Conservation (phyloP, 805 yeast genomes). For the Lachancea cidri region DNA sequence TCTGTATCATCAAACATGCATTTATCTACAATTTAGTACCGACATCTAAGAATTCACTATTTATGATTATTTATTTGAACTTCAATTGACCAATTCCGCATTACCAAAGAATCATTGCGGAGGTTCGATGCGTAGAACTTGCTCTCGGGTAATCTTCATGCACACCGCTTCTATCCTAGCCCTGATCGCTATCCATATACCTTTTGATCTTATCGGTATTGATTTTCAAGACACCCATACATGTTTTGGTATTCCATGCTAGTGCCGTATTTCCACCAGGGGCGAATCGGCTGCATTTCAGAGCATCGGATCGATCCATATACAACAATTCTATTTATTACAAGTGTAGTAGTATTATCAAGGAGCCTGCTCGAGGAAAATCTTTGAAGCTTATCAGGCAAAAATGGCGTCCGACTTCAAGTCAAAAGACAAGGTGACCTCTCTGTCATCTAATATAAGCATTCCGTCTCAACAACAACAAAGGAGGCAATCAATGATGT, state of each 20-base stretch:
- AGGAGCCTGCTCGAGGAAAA: too few relatives aligned
- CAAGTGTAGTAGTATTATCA: too few relatives aligned
- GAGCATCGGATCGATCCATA: neutral
- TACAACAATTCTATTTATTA: neutral
- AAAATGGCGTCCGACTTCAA: neutral
- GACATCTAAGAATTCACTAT: neutral
- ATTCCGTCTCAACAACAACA: constrained; percentile 9
- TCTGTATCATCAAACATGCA: neutral
- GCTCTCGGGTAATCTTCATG: too few relatives aligned
- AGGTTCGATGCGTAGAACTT: too few relatives aligned
- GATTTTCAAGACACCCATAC: neutral
- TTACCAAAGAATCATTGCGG: neutral
- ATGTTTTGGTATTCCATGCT: neutral
- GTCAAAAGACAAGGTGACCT: constrained; percentile 1
- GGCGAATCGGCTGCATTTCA: neutral
- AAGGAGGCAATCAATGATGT: constrained; percentile 15
- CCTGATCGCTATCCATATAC: neutral
- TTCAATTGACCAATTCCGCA: neutral
- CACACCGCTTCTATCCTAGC: neutral
- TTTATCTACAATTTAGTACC: neutral
- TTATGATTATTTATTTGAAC: neutral
- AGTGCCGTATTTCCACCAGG: neutral
- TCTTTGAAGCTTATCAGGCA: neutral
- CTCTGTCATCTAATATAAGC: constrained; percentile 9
- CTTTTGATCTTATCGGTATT: neutral